These are phyloP conservation scores for Apiospora pterosperma DNA, from an alignment of 2,329 filamentous ascomycete species.

Conservation along the genomic window DNA sequence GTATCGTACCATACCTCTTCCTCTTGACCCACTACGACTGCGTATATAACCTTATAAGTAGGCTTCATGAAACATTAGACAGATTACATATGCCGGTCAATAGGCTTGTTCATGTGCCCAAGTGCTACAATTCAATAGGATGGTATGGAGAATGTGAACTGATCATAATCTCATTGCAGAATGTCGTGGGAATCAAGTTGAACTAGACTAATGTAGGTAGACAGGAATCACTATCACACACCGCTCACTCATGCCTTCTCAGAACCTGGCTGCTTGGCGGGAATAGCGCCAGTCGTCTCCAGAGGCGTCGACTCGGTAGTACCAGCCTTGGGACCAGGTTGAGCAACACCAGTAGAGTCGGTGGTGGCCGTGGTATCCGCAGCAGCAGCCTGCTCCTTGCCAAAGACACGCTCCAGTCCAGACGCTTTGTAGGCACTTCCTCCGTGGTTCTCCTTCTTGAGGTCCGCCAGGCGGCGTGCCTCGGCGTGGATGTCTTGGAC, in stretches of 20 bases:
- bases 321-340: conserved; percentile 21
- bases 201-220: neutral
- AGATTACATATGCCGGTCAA: too few relatives aligned
- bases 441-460: conserved; percentile 70
- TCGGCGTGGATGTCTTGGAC: conserved; percentile 92
- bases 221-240: neutral
- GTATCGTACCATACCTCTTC: too few relatives aligned
- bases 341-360: conserved; percentile 14
- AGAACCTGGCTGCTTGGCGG: conserved; percentile 20
- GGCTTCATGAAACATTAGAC: too few relatives aligned
- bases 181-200: neutral
- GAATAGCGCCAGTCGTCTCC: conserved; percentile 17
- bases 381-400: conserved; percentile 40
- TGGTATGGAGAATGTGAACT: neutral
- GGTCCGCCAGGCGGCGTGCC: conserved; percentile 79
- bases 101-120: too few relatives aligned
- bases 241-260: conserved; percentile 17
- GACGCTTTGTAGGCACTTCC: conserved; percentile 58
- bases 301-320: conserved; percentile 22
- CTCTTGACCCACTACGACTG: too few relatives aligned
- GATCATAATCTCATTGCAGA: neutral
- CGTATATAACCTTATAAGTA: too few relatives aligned
- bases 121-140: too few relatives aligned
- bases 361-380: neutral
- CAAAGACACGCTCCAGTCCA: conserved; percentile 56